Conservation (phyloP, 805 yeast species). For the Saccharomycopsis vini region DNA sequence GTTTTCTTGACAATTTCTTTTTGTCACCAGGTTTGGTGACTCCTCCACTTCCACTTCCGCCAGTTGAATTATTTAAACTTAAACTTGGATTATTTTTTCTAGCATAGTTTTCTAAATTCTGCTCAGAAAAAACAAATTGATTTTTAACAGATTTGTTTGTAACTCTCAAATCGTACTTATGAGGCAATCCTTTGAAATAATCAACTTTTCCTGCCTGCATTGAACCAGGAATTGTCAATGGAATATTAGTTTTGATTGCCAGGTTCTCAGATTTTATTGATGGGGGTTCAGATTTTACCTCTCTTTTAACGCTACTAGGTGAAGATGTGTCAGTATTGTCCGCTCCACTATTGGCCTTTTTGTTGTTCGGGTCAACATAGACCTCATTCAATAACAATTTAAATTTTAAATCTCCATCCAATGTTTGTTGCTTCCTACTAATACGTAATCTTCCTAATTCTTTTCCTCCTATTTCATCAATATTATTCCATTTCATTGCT, state of each 20-base stretch:
- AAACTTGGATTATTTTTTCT: slow-evolving; percentile 27
- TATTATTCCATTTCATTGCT: slow-evolving; percentile 70
- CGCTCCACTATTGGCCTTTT: not conserved
- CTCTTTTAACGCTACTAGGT: not conserved
- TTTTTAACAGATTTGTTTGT: slow-evolving; percentile 75
- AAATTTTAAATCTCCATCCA: slow-evolving; percentile 33
- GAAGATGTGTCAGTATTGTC: not conserved
- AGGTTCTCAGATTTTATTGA: not conserved
- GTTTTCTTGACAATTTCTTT: slow-evolving; percentile 6
- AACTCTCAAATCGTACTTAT: slow-evolving; percentile 71
- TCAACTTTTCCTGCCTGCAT: slow-evolving; percentile 17
- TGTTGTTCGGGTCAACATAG: slow-evolving; percentile 5
- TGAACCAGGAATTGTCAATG: not conserved
- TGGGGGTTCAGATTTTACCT: not conserved
- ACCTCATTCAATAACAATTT: slow-evolving; percentile 46
- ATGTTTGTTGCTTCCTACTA: slow-evolving; percentile 36
- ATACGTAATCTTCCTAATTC: slow-evolving; percentile 76
- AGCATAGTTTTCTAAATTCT: slow-evolving; percentile 44
- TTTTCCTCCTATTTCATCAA: slow-evolving; percentile 55
- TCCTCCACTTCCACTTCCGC: slow-evolving; percentile 32
- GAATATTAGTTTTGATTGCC: not conserved
- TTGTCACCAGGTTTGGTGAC: slow-evolving; percentile 19
- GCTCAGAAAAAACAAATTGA: slow-evolving; percentile 82
- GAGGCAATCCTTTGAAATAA: slow-evolving; percentile 57
- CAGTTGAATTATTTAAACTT: slow-evolving; percentile 27